Evolutionary conservation across 345 rosid genomes (phyloP), one percentile per base, ranked within the genome.

Genomic region (Camelina neglecta): DNA sequence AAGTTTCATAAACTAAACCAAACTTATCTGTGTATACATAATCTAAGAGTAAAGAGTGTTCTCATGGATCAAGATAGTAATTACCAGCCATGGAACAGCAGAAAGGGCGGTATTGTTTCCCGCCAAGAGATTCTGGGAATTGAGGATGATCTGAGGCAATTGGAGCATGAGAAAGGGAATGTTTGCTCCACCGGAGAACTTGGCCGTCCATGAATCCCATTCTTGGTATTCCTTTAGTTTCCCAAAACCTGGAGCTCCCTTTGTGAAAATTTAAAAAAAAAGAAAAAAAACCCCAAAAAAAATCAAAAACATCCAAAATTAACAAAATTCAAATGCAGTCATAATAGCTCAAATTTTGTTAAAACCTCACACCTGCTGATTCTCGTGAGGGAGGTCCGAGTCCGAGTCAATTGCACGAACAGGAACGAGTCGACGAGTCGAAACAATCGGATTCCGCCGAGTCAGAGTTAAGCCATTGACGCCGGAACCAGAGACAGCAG

Each of bases 11-110:
- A 1, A 36, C 38, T 8, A 44, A 48, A 60, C 15, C 12, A 11
- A 33, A 29, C 23, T 29, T 36, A 9, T 8, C 31, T 2, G 35
- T 47, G 56, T 26, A 45, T 8, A 35, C 2, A 9, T 6, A 15
- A 4, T 8, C 13, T 8, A 21, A 13, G 70, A 49, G 48, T 42
- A 11, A 13, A 6, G 38, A 7, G 48, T 11, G 18, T 0, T 39
- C 20, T 21, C 7, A 4, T 13, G 8, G 15, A 71, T 38, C 31
- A 49, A 42, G 33, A 45, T 18, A 3, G 4, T 63, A 83, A 0
- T 65, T 85, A 93, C 97, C 86, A 93, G 85, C 97, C 98, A 91
- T 45, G 98, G 97, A 3, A 93, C 89, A 2, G 98, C 98, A 0
- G 88, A 69, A 53, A 93, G 92, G 13, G 98, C 98, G 45, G 93